These are phyloP conservation scores for Akebia trifoliata DNA, from an alignment of 164 flowering plant genomes.

Conservation along the genomic window DNA sequence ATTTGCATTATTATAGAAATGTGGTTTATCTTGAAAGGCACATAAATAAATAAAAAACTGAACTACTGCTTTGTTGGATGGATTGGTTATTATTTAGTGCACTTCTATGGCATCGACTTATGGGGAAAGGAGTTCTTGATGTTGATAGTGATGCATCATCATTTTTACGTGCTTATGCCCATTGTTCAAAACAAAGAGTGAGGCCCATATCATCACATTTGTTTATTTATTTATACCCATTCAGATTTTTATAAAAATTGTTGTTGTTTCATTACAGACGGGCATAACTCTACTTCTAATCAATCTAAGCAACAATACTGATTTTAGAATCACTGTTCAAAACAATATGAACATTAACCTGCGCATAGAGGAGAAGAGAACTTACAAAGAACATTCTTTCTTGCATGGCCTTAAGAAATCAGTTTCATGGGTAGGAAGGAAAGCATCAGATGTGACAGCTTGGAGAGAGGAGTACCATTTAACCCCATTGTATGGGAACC, in stretches of 20 bases:
- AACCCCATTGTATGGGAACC: conserved; percentile 59
- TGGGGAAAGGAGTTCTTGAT: conserved; percentile 77
- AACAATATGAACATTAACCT: conserved; percentile 24
- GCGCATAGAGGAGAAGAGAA: conserved; percentile 6
- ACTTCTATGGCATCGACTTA: conserved; percentile 84
- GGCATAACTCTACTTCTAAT: conserved; percentile 75
- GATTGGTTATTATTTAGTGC: conserved; percentile 48
- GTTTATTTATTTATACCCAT: neutral
- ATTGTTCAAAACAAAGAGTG: conserved; percentile 81
- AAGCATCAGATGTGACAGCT: conserved; percentile 33
- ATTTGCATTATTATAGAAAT: conserved; percentile 3
- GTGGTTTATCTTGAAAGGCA: neutral
- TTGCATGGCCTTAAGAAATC: conserved; percentile 36
- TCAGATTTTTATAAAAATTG: neutral
- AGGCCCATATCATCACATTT: conserved; percentile 16
- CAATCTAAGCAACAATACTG: conserved; percentile 66
- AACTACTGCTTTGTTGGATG: neutral
- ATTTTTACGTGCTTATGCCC: conserved; percentile 74
- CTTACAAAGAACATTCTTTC: conserved; percentile 24
- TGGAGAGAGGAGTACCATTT: conserved; percentile 77
- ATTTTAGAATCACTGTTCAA: conserved; percentile 31
- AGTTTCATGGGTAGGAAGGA: conserved; percentile 59
- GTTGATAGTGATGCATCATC: conserved; percentile 39
- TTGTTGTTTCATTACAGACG: conserved; percentile 35
- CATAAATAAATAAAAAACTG: neutral